Conservation (phyloP, 495 filamentous ascomycete genomes). For the Aspergillus egyptiacus region DNA sequence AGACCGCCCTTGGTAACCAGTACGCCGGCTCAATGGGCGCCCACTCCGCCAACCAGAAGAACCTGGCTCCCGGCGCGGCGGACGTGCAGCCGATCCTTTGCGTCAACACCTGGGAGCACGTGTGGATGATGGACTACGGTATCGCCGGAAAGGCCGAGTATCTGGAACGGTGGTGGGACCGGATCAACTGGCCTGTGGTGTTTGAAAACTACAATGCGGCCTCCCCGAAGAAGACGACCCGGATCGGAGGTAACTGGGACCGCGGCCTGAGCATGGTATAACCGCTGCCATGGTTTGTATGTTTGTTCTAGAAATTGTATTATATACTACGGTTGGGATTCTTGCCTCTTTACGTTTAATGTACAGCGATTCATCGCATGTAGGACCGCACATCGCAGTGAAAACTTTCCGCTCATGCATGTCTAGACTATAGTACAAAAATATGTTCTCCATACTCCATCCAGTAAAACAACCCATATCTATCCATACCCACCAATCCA, state of each 20-base stretch:
- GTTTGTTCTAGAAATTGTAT: slow-evolving; percentile 25
- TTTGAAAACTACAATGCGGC: slow-evolving; percentile 41
- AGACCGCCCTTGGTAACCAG: slow-evolving; percentile 34
- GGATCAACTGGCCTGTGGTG: slow-evolving; percentile 78
- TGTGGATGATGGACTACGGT: slow-evolving; percentile 81
- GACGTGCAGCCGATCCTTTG: slow-evolving; percentile 73
- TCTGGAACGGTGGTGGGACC: slow-evolving; percentile 78
- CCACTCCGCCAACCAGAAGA: slow-evolving; percentile 37
- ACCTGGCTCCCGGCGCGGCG: slow-evolving; percentile 59
- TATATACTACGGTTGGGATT: slow-evolving; percentile 23
- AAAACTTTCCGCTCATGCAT: not conserved
- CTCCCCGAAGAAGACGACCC: slow-evolving; percentile 20
- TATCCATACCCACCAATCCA: not conserved
- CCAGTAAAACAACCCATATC: not conserved
- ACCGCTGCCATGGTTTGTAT: slow-evolving; percentile 2
- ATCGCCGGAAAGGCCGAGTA: slow-evolving; percentile 71
- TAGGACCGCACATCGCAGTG: slow-evolving; percentile 3
- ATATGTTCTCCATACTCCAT: too few relatives aligned
- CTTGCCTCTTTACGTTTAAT: slow-evolving; percentile 19
- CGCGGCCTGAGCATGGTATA: slow-evolving; percentile 30
- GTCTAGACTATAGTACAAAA: not conserved
- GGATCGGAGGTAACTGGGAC: slow-evolving; percentile 18
- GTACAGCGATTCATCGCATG: slow-evolving; percentile 21
- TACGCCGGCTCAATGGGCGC: slow-evolving; percentile 48
- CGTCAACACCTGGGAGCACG: slow-evolving; percentile 95